A percentile compares a stretch with the other conserved stretches of the same genome.
phyloP scores from a whole-genome alignment of 2,329 filamentous ascomycete genomes.

The Bipolaris gigantea region DNA sequence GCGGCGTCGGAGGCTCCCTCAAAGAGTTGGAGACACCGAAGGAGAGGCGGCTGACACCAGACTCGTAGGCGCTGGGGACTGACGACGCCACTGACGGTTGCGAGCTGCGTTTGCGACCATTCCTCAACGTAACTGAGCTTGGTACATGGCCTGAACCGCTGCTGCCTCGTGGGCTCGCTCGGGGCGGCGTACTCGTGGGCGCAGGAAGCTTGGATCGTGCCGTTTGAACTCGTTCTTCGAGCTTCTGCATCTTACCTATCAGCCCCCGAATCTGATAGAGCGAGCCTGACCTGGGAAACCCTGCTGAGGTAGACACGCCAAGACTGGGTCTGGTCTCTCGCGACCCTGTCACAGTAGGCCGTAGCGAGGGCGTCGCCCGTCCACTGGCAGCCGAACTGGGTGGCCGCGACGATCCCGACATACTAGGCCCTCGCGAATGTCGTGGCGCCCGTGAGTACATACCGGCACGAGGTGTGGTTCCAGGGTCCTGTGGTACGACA shows the following conservation, averaged over 20 bases:
- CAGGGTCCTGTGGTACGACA: constrained; percentile 55
- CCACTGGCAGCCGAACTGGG: constrained; percentile 33
- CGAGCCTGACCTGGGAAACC: constrained; percentile 66
- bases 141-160: constrained; percentile 56
- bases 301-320: constrained; percentile 54
- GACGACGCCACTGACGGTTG: constrained; percentile 54
- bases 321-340: constrained; percentile 49
- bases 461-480: constrained; percentile 58
- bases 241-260: constrained; percentile 94
- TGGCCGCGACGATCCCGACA: constrained; percentile 50
- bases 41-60: constrained; percentile 52
- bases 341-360: constrained; percentile 35
- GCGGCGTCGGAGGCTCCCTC: constrained; percentile 49
- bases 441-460: constrained; percentile 49
- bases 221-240: constrained; percentile 90
- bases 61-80: constrained; percentile 24
- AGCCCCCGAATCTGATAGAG: constrained; percentile 90
- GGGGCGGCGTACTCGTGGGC: constrained; percentile 75
- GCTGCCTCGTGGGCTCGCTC: constrained; percentile 70
- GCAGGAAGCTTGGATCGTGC: constrained; percentile 89
- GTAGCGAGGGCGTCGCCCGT: constrained; percentile 51
- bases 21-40: constrained; percentile 48
- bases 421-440: constrained; percentile 62
- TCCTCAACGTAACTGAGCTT: constrained; percentile 63
- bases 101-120: constrained; percentile 66